Evolutionary conservation across 164 flowering plant genomes (phyloP), one percentile per base, ranked within the genome.

Genomic region (Magnolia officinalis): DNA sequence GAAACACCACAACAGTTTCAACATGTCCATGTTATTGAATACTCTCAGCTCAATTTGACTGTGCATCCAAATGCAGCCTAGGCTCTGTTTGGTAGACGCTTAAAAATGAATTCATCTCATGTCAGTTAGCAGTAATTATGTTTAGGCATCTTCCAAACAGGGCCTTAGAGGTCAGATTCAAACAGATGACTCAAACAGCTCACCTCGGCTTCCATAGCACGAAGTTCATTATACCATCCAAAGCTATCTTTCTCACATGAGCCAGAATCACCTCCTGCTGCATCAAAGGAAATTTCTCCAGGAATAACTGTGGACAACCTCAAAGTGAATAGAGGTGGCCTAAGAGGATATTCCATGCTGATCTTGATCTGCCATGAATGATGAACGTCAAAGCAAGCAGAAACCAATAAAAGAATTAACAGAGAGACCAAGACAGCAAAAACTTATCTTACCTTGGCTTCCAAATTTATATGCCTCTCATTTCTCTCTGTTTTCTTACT

Each of bases 191-290:
- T 55, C 13, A 68, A 64, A 63, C 52, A 51, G 37, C 83, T 81
- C 81, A 96, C 98, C 97, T 96, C 96, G 51, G 96, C 93, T 87
- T 96, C 99, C 84, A 94, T 92, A 20, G 96, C 92, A 67, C 92
- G 90, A 61, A 92, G 90, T 82, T 92, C 97, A 83, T 96, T 94
- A 79, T 74, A 86, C 86, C 90, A 90, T 58, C 85, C 87, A 78
- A 77, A 78, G 70, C 65, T 69, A 73, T 78, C 85, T 26, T 26
- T 68, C 74, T 81, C 85, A 67, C 50, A n/a, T 24, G 58, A 14
- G 19, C 49, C 5, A 29, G 72, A 65, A 21, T 52, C 76, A 67
- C 21, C 72, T 66, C 26, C 50, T 26, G 50, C 19, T 9, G 5
- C 51, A 58, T 55, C 72, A 23, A 78, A 51, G 73, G 75, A 21